A percentile compares a stretch with the other conserved stretches of the same genome.
phyloP scores from a whole-genome alignment of 768 basidiomycete genomes.

The Amanita pseudoporphyria region DNA sequence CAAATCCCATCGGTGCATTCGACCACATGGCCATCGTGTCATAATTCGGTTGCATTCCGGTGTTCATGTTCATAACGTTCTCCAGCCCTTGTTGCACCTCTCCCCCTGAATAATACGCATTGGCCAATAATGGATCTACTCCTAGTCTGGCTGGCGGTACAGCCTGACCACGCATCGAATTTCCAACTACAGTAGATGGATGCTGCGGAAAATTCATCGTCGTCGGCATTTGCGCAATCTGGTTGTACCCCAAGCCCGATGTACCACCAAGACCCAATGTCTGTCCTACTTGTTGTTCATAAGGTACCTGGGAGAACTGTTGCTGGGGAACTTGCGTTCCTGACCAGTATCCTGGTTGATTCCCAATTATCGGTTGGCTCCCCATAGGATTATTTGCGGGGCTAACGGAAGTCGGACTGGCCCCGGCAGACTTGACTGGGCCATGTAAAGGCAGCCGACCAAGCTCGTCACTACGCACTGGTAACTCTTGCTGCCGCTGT shows the following conservation, averaged over 20 bases:
- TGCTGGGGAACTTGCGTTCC: background rate
- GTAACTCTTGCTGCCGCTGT: constrained; percentile 23
- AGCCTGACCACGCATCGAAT: background rate
- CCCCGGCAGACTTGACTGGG: constrained; percentile 17
- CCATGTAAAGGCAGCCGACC: constrained; percentile 40
- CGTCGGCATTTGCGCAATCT: too few relatives aligned
- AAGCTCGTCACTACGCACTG: constrained; percentile 53
- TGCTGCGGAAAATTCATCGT: background rate
- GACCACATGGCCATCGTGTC: constrained; percentile 64
- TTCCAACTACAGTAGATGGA: background rate
- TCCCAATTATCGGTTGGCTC: constrained; percentile 1
- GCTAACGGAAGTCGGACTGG: constrained; percentile 3
- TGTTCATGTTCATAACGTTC: background rate
- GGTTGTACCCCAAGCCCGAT: too few relatives aligned
- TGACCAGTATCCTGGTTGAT: background rate
- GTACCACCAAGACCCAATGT: background rate
- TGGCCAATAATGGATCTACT: background rate
- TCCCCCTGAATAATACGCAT: background rate
- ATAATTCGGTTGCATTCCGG: constrained; percentile 25
- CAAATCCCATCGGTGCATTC: constrained; percentile 52
- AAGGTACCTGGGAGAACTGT: background rate
- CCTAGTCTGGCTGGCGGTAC: background rate
- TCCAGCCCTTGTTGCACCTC: background rate
- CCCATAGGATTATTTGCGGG: constrained; percentile 2
- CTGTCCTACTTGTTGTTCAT: background rate